Conservation (phyloP, 2,329 filamentous ascomycete genomes). For the Colletotrichum trifolii region DNA sequence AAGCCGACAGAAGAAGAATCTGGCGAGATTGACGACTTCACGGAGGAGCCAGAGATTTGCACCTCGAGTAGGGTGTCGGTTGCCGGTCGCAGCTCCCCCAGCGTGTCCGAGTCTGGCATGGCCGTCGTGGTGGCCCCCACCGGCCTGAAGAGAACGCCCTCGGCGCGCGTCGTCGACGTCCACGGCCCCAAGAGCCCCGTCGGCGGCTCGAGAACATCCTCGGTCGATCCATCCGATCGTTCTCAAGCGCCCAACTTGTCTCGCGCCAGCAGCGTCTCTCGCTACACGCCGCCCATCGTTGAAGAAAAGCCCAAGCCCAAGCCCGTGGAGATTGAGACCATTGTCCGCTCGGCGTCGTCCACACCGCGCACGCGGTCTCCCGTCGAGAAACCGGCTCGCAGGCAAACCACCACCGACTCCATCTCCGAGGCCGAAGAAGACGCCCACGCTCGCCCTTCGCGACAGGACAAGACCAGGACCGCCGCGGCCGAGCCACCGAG, state of each 20-base stretch:
- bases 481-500: slow-evolving; percentile 10
- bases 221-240: slow-evolving; percentile 57
- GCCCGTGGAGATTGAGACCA: slow-evolving; percentile 38
- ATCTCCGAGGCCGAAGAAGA: slow-evolving; percentile 59
- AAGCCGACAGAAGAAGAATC: slow-evolving; percentile 53
- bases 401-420: slow-evolving; percentile 43
- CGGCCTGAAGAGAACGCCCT: slow-evolving; percentile 57
- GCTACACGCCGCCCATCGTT: slow-evolving; percentile 50
- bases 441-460: slow-evolving; percentile 36
- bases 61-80: slow-evolving; percentile 68
- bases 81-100: slow-evolving; percentile 61
- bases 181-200: slow-evolving; percentile 62
- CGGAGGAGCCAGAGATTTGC: slow-evolving; percentile 66
- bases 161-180: slow-evolving; percentile 69
- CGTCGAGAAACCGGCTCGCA: slow-evolving; percentile 45
- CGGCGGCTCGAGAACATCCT: slow-evolving; percentile 59
- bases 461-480: slow-evolving; percentile 16
- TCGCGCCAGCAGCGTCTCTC: slow-evolving; percentile 51
- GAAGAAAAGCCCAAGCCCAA: slow-evolving; percentile 49
- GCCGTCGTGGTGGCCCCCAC: slow-evolving; percentile 50
- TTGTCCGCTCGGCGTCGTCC: slow-evolving; percentile 30
- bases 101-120: slow-evolving; percentile 58
- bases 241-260: slow-evolving; percentile 54
- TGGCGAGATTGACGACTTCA: slow-evolving; percentile 59
- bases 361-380: slow-evolving; percentile 45